These are phyloP conservation scores for Schrenkiella parvula DNA, from an alignment of 345 rosid species.

Conservation along the genomic window DNA sequence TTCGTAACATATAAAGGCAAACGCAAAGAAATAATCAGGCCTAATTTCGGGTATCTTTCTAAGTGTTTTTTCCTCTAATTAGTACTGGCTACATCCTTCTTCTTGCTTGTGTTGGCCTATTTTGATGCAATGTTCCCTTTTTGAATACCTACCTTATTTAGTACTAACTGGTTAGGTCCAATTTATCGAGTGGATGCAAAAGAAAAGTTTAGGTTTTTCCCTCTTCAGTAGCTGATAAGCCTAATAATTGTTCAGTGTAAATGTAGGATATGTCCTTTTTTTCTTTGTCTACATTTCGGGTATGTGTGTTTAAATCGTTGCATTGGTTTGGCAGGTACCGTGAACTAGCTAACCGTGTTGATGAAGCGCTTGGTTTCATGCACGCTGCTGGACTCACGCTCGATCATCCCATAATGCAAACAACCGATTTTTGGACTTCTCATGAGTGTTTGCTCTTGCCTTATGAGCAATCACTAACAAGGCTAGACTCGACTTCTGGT, in stretches of 20 bases:
- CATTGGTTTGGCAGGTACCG: constrained; percentile 45
- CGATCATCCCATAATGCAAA: constrained; percentile 73
- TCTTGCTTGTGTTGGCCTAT: constrained; percentile 7
- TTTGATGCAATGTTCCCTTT: constrained; percentile 6
- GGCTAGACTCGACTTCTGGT: constrained; percentile 72
- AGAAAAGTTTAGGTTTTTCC: neutral
- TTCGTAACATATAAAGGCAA: neutral
- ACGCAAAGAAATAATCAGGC: neutral
- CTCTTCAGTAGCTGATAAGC: constrained; percentile 3
- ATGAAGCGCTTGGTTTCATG: constrained; percentile 83
- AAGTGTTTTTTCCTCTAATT: neutral
- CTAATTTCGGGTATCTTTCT: neutral
- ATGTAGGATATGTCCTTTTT: neutral
- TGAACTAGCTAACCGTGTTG: constrained; percentile 65
- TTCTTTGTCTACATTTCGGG: neutral
- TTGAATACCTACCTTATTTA: constrained; percentile 15
- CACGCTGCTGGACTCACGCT: constrained; percentile 67
- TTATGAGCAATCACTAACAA: constrained; percentile 65
- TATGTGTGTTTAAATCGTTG: neutral
- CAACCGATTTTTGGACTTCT: constrained; percentile 77
- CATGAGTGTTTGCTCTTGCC: constrained; percentile 75
- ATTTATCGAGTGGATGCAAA: neutral
- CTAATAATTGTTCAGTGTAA: neutral
- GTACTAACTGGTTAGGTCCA: constrained; percentile 6
- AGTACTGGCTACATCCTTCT: neutral